Percentiles rank a stretch among this genome's conserved stretches.
These are phyloP conservation scores for Oenanthe javanica DNA, from an alignment of 140 eudicot genomes.

Conservation along the genomic window DNA sequence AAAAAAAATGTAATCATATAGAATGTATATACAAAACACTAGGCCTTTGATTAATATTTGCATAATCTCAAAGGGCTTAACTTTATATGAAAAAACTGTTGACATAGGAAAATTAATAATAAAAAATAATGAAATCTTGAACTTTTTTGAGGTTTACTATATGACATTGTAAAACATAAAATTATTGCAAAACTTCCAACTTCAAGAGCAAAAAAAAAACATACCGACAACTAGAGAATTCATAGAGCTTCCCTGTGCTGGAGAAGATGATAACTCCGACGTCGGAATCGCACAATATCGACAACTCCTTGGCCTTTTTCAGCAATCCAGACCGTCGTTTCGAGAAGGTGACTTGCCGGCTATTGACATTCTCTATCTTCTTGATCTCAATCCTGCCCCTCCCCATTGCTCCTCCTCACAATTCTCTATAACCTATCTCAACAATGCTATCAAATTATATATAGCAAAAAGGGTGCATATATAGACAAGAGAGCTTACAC, in stretches of 20 bases:
- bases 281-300: conserved; percentile 70
- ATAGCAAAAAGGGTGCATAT: not conserved
- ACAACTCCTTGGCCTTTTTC: conserved; percentile 76
- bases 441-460: conserved; percentile 8
- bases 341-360: conserved; percentile 83
- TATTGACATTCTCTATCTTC: conserved; percentile 70
- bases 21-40: not conserved
- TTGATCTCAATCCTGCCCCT: conserved; percentile 82
- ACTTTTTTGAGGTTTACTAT: not conserved
- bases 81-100: too few relatives aligned
- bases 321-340: conserved; percentile 63
- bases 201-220: conserved; percentile 23
- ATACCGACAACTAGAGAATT: conserved; percentile 58
- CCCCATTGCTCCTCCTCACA: conserved; percentile 38
- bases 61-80: not conserved
- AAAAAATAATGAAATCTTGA: not conserved
- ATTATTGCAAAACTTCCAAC: not conserved
- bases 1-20: not conserved
- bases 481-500: conserved; percentile 14
- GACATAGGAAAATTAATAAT: too few relatives aligned
- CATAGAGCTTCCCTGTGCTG: conserved; percentile 70
- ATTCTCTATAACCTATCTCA: conserved; percentile 9
- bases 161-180: not conserved
- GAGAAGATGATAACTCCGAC: conserved; percentile 70
- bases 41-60: not conserved